Evolutionary conservation across 768 basidiomycete genomes (phyloP).

Genomic region (Trichaptum fuscoviolaceum): DNA sequence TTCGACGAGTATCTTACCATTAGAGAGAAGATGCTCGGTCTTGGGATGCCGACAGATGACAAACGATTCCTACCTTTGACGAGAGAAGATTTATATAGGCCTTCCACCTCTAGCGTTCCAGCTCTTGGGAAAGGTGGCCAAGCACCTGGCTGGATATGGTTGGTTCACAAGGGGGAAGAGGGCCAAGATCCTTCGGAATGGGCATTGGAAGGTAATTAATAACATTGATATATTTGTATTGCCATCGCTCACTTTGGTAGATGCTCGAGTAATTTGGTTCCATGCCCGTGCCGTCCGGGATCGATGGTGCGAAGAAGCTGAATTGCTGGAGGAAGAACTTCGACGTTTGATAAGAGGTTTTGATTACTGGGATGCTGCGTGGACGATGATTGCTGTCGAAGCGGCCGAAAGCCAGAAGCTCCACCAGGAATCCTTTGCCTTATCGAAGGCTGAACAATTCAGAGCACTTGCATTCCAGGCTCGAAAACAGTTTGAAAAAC

Average conservation of each 20-base stretch:
- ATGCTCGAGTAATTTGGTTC: not conserved
- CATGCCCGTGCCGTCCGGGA: not conserved
- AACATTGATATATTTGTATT: not conserved
- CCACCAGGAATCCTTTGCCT: too few species aligned
- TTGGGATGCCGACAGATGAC: not conserved
- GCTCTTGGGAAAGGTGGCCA: not conserved
- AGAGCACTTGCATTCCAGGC: too few species aligned
- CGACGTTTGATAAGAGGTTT: not conserved
- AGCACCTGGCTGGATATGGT: not conserved
- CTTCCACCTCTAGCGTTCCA: not conserved
- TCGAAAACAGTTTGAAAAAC: too few species aligned
- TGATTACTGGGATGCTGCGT: not conserved
- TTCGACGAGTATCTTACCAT: not conserved
- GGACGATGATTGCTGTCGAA: not conserved
- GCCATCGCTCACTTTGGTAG: not conserved
- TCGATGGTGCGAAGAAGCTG: not conserved
- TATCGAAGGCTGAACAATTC: too few species aligned
- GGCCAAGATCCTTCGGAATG: not conserved
- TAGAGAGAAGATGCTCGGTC: not conserved
- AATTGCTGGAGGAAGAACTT: not conserved
- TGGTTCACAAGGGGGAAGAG: not conserved
- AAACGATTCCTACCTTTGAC: not conserved
- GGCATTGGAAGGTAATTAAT: not conserved
- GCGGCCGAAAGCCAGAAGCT: too few species aligned
- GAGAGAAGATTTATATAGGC: not conserved